Conservation (phyloP, 495 filamentous ascomycete genomes). For the Daldinia decipiens region DNA sequence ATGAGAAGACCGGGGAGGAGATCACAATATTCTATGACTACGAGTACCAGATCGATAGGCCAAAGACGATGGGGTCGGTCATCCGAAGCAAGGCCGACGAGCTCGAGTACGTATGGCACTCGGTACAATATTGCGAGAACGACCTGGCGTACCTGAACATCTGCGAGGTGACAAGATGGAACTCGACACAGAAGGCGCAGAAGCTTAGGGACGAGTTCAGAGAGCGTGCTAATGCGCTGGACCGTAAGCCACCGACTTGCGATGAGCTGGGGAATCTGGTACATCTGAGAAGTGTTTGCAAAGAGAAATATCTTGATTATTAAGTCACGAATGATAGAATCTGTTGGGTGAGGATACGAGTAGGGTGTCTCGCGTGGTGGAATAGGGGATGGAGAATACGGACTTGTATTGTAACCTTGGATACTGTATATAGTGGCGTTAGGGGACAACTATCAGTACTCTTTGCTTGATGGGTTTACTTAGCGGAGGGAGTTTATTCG, state of each 20-base stretch:
- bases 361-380: not conserved
- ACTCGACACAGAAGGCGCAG: not conserved
- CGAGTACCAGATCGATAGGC: not conserved
- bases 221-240: not conserved
- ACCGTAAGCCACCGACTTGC: not conserved
- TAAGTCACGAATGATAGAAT: not conserved
- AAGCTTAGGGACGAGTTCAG: not conserved
- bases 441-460: too few species aligned
- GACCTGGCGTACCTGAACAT: slow-evolving; percentile 15
- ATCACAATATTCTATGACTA: not conserved
- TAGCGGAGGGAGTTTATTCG: too few species aligned
- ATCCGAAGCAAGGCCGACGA: not conserved
- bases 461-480: not conserved
- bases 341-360: not conserved
- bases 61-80: not conserved
- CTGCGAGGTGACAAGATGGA: slow-evolving; percentile 1
- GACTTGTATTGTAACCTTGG: not conserved
- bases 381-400: not conserved
- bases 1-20: not conserved
- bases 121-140: slow-evolving; percentile 7
- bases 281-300: not conserved
- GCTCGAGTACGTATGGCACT: slow-evolving; percentile 14
- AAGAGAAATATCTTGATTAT: not conserved
- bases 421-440: too few species aligned
- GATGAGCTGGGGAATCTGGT: not conserved